A percentile compares a stretch with the other conserved stretches of the same genome.
Conservation (phyloP, 495 filamentous ascomycete genomes). For the Aspergillus egyptiacus region DNA sequence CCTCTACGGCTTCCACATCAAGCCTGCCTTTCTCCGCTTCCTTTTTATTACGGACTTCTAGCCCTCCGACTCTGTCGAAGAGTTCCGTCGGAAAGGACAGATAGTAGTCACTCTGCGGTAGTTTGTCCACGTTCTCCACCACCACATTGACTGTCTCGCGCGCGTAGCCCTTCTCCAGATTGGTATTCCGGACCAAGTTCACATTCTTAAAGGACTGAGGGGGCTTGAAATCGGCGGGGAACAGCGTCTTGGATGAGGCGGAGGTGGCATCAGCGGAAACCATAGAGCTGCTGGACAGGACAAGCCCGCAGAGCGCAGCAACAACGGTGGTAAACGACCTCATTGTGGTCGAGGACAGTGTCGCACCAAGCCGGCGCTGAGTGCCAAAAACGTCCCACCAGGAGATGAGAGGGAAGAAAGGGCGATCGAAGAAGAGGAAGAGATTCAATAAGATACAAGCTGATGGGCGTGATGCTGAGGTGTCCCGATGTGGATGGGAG, state of each 20-base stretch:
- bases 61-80: constrained; percentile 67
- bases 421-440: constrained; percentile 14
- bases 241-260: constrained; percentile 37
- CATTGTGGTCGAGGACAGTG: constrained; percentile 30
- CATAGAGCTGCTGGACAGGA: constrained; percentile 28
- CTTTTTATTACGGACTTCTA: constrained; percentile 92
- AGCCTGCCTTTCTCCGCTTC: constrained; percentile 60
- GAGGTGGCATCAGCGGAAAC: constrained; percentile 31
- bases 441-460: too few relatives aligned
- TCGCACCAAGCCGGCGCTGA: constrained; percentile 22
- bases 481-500: constrained; percentile 32
- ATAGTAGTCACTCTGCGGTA: constrained; percentile 82
- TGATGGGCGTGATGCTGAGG: constrained; percentile 34
- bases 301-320: constrained; percentile 36
- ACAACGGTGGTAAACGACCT: constrained; percentile 36
- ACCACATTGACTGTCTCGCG: constrained; percentile 89
- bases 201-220: constrained; percentile 85
- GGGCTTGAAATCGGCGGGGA: constrained; percentile 72
- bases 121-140: constrained; percentile 76
- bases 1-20: constrained; percentile 52
- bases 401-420: constrained; percentile 16
- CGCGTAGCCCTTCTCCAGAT: constrained; percentile 84
- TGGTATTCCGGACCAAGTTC: constrained; percentile 84
- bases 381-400: constrained; percentile 26
- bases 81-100: constrained; percentile 72